Evolutionary conservation across 495 filamentous ascomycete species (phyloP).

Genomic region (Neurospora africana): DNA sequence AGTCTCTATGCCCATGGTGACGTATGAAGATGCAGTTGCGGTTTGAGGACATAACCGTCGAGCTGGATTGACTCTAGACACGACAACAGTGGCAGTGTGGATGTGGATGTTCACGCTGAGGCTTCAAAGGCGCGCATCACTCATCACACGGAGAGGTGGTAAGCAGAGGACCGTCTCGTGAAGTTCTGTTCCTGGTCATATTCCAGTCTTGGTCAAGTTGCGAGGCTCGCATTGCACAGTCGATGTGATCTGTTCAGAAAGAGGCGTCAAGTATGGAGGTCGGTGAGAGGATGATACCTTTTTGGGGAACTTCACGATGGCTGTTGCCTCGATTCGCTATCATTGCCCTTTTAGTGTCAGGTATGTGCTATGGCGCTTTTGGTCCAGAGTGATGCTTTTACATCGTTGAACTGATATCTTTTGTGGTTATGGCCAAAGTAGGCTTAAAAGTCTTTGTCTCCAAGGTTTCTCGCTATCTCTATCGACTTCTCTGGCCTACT

Average conservation of each 20-base stretch:
- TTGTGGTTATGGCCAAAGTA: too few species aligned
- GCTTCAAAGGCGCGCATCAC: too few species aligned
- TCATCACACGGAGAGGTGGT: not conserved
- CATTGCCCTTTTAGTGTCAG: too few species aligned
- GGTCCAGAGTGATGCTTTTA: too few species aligned
- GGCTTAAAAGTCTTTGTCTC: conserved; percentile 2
- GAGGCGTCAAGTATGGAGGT: not conserved
- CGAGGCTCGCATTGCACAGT: not conserved
- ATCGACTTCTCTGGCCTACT: too few species aligned
- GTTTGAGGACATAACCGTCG: not conserved
- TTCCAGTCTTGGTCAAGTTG: not conserved
- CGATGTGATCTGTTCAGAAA: too few species aligned
- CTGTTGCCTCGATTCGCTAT: not conserved
- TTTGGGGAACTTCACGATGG: not conserved
- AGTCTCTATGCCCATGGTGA: not conserved
- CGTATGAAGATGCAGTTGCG: not conserved
- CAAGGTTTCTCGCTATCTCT: conserved; percentile 14
- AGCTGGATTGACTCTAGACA: not conserved
- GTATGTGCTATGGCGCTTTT: too few species aligned
- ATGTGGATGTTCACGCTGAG: not conserved
- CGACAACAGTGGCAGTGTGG: not conserved
- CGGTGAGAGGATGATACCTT: not conserved
- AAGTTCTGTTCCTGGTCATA: not conserved
- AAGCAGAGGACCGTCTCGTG: not conserved
- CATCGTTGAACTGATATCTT: too few species aligned